These are phyloP conservation scores for Camelina sativa DNA, from an alignment of 345 rosid genomes.

Conservation along the genomic window DNA sequence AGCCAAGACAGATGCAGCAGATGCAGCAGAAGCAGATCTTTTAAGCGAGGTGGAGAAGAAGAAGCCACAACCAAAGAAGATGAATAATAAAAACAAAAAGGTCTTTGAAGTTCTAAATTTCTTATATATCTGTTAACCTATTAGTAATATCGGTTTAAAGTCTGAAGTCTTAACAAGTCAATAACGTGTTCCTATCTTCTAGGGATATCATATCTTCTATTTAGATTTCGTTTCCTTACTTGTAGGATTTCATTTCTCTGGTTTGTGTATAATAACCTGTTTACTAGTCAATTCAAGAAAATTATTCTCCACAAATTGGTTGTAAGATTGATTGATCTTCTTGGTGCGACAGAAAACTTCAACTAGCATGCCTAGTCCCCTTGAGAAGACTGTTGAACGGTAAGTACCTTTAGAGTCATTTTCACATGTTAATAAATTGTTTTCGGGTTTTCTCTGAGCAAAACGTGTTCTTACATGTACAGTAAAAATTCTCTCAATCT, in stretches of 20 bases:
- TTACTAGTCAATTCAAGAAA: no score
- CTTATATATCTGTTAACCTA: background rate
- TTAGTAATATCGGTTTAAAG: background rate
- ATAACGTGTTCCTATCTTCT: background rate
- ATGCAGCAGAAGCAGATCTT: constrained; percentile 6
- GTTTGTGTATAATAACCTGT: background rate
- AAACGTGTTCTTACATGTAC: constrained; percentile 9
- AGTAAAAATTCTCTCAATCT: constrained; percentile 19
- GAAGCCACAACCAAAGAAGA: constrained; percentile 12
- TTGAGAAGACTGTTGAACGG: constrained; percentile 7
- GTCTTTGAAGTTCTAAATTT: constrained; percentile 16
- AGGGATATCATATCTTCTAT: background rate
- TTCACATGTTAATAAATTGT: background rate
- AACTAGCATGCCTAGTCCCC: constrained; percentile 2
- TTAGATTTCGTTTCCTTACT: background rate
- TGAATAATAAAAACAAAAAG: constrained; percentile 11
- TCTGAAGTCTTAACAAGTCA: background rate
- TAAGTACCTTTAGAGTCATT: constrained; percentile 2
- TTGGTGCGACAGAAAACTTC: constrained; percentile 31
- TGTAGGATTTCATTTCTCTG: background rate
- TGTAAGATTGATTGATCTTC: constrained; percentile 27
- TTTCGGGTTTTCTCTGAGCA: constrained; percentile 20
- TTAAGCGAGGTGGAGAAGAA: background rate
- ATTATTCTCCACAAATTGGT: background rate
- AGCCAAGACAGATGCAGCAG: constrained; percentile 5